Evolutionary conservation across 805 yeast species (phyloP), one percentile per base, ranked within the genome.

Genomic region (Diddensiella transvaalensis): DNA sequence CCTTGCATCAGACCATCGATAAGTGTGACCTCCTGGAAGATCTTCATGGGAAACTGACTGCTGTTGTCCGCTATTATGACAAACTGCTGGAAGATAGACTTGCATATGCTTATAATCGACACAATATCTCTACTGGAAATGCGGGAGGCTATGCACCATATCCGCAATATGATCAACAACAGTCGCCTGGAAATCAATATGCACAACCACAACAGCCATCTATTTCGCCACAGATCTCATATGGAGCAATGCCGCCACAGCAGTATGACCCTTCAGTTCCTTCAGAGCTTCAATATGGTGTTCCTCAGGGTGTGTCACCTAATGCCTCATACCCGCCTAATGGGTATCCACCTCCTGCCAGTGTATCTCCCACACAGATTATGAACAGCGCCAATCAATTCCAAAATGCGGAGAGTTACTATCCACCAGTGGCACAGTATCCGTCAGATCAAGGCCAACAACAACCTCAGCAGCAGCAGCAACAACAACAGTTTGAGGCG

Each of bases 31-130:
- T 68, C 18, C 75, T 82, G 52, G 75, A 85, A 53, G 87, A 85
- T 42, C 72, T 86, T 79, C 87, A 85, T 66, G 78, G 84, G 42
- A 87, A 89, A 59, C 76, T 89, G 47, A 82, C 85, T 47, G 82
- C 88, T 3, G 82, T 87, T 26, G 77, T 82, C 60, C 76, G 84
- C 52, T 70, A 84, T n/a, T 89, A 88, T 59, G 95, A 88, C 62
- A 78, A 77, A 51, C 74, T 85, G 43, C 70, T 88, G 50, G 95
- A 89, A 50, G 68, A 72, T 23, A 65, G 82, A 61, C 64, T 75
- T 53, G 63, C 72, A 59, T 62, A 67, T 50, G 64, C 77, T 54
- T 58, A 69, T 35, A 51, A 43, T 23, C 50, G 53, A 36, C 55
- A 44, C 24, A 46, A 36, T 35, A 35, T 17, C 24, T 18, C 13